Evolutionary conservation across 805 yeast genomes (phyloP).

Genomic region (Metahyphopichia silvanorum): DNA sequence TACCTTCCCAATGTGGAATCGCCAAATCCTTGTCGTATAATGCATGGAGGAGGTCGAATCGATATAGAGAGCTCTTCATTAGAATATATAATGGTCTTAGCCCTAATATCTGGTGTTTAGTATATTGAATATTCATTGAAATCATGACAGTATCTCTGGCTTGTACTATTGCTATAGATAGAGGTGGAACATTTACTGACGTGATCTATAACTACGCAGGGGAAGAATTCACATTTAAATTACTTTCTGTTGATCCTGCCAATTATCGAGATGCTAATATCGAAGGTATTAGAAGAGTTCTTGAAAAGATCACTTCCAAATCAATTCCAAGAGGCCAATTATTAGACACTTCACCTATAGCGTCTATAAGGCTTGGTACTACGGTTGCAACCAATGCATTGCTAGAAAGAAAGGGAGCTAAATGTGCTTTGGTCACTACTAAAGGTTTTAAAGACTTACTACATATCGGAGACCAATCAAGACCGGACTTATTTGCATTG

Average conservation of each 20-base stretch:
- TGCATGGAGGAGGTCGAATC: no score
- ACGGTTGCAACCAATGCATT: constrained; percentile 25
- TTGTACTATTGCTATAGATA: constrained; percentile 16
- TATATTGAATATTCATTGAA: no score
- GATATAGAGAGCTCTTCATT: no score
- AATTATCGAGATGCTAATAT: constrained; percentile 16
- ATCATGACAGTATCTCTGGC: constrained; percentile 1
- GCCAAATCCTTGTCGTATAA: no score
- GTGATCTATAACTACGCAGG: constrained; percentile 37
- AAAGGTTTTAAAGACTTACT: constrained; percentile 18
- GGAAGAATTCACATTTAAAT: constrained; percentile 41
- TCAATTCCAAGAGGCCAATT: constrained; percentile 17
- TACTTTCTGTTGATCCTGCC: constrained; percentile 15
- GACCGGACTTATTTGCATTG: constrained; percentile 19
- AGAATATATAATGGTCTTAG: no score
- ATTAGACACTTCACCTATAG: constrained; percentile 14
- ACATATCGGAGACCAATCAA: constrained; percentile 18
- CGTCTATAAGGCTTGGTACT: constrained; percentile 26
- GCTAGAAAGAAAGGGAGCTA: constrained; percentile 18
- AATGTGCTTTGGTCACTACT: constrained; percentile 16
- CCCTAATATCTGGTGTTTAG: no score
- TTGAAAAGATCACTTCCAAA: constrained; percentile 8
- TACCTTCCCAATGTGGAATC: no score
- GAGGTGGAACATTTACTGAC: constrained; percentile 27
- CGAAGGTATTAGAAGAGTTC: constrained; percentile 17